Evolutionary conservation across 2,329 filamentous ascomycete genomes (phyloP).

Genomic region (Apiospora sp.): DNA sequence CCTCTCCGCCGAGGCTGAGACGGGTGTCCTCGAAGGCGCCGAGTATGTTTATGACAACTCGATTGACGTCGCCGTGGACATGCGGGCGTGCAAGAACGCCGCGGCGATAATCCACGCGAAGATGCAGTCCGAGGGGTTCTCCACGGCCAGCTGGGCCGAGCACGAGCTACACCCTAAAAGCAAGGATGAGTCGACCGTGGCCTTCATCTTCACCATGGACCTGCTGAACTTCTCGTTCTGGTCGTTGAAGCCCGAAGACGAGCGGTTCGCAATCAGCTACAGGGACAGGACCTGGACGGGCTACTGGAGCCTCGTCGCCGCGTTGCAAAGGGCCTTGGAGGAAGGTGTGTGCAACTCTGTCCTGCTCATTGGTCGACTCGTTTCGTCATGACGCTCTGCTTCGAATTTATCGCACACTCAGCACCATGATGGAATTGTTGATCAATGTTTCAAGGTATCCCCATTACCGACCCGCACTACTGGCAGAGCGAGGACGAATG

Average conservation of each 20-base stretch:
- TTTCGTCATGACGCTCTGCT: neutral
- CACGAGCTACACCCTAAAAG: constrained; percentile 89
- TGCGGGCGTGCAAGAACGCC: constrained; percentile 81
- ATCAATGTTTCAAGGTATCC: constrained; percentile 66
- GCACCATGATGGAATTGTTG: constrained; percentile 14
- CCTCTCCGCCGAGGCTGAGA: constrained; percentile 71
- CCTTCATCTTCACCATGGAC: constrained; percentile 98
- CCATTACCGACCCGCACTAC: constrained; percentile 87
- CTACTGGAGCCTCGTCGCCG: constrained; percentile 93
- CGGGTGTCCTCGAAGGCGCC: constrained; percentile 81
- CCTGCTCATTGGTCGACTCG: constrained; percentile 3
- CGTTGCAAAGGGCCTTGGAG: constrained; percentile 85
- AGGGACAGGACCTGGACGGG: constrained; percentile 85
- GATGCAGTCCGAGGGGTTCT: constrained; percentile 87
- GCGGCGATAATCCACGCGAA: constrained; percentile 79
- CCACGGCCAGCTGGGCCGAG: constrained; percentile 83
- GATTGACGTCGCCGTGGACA: constrained; percentile 90
- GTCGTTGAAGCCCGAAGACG: constrained; percentile 74
- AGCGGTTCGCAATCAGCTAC: constrained; percentile 86
- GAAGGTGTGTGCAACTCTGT: constrained; percentile 67
- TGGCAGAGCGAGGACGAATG: constrained; percentile 83
- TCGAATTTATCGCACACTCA: constrained; percentile 32
- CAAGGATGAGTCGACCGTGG: constrained; percentile 80
- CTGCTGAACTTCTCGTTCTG: constrained; percentile 97
- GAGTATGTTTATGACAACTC: constrained; percentile 91